Conservation (phyloP, 176 grass and related monocot genomes). For the Zea mays region Zm-B73-REFERENCE-NAM-5.0 NC_050099.1:4462501-4463000, state of each 20-base stretch:
- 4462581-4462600: background rate
- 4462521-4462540: background rate
- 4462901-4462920: too few relatives aligned
- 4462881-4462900: background rate
- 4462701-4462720: background rate
- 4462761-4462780: background rate
- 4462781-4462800: conserved; percentile 12
- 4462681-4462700: background rate
- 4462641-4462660: background rate
- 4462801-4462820: background rate
- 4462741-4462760: background rate
- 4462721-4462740: background rate
- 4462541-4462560: background rate
- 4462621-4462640: background rate
- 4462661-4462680: background rate
- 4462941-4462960: too few relatives aligned
- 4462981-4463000: too few relatives aligned
- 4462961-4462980: too few relatives aligned
- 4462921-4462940: too few relatives aligned
- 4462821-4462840: background rate
- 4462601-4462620: background rate
- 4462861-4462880: accelerated
- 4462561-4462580: conserved; percentile 23
- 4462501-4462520: background rate
- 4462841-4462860: background rate